These are phyloP conservation scores for Clarireedia sp. DNA, from an alignment of 2,329 filamentous ascomycete genomes.

Conservation along the genomic window DNA sequence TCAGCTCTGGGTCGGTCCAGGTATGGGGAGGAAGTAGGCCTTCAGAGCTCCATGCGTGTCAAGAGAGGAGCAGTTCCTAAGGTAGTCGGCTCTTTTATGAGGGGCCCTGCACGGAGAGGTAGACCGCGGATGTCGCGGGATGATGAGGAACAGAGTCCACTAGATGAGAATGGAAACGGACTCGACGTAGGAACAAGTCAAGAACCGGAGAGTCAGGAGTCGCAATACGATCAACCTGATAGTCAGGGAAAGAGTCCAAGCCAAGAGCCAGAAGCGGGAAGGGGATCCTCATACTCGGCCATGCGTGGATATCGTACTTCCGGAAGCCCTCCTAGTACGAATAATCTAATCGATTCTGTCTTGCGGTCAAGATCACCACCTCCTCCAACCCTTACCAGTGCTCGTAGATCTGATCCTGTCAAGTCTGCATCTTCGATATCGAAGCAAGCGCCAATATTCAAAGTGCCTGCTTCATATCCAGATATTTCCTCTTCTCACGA, in stretches of 20 bases:
- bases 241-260: constrained; percentile 25
- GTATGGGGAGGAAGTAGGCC: constrained; percentile 54
- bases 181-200: constrained; percentile 26
- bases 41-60: constrained; percentile 67
- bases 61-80: constrained; percentile 60
- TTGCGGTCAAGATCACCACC: constrained; percentile 26
- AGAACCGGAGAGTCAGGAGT: constrained; percentile 25
- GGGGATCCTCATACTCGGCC: background rate
- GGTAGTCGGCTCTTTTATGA: constrained; percentile 67
- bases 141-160: constrained; percentile 36
- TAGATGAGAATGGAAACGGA: constrained; percentile 29
- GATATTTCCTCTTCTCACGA: constrained; percentile 59
- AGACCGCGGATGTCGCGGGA: constrained; percentile 46
- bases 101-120: constrained; percentile 70
- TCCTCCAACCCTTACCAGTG: constrained; percentile 21
- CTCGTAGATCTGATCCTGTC: constrained; percentile 27
- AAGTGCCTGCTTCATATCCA: constrained; percentile 46
- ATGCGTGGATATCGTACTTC: constrained; percentile 39
- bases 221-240: constrained; percentile 19
- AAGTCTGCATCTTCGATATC: constrained; percentile 35
- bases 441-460: constrained; percentile 46
- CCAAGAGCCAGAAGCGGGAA: constrained; percentile 18
- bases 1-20: constrained; percentile 43
- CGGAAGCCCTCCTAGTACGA: constrained; percentile 49
- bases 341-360: constrained; percentile 25